Evolutionary conservation across 2,329 filamentous ascomycete genomes (phyloP).

Genomic region (Teratosphaeria viscida): DNA sequence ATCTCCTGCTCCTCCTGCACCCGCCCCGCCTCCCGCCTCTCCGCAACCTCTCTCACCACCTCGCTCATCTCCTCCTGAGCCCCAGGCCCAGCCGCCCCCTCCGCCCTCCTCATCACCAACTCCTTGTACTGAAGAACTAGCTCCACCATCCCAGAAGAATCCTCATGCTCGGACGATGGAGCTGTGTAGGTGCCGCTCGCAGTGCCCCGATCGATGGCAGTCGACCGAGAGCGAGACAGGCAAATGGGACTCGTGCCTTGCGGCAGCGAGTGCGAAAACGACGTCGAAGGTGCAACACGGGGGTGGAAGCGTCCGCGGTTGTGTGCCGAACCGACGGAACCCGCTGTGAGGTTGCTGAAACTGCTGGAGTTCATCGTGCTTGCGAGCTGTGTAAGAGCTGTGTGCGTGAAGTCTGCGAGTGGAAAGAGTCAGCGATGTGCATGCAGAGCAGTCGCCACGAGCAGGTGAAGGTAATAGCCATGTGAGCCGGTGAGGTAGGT

Average conservation of each 20-base stretch:
- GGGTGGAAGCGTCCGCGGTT: neutral
- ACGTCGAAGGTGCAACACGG: neutral
- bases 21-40: neutral
- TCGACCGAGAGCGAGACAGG: neutral
- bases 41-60: neutral
- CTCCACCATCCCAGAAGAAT: neutral
- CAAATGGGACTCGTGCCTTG: neutral
- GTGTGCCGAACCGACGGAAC: neutral
- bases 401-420: neutral
- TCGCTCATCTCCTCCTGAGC: neutral
- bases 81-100: neutral
- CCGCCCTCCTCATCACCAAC: neutral
- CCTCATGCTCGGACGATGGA: neutral
- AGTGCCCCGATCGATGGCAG: neutral
- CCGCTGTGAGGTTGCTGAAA: neutral
- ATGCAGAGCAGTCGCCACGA: neutral
- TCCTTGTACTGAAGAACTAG: neutral
- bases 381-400: neutral
- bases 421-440: neutral
- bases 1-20: neutral
- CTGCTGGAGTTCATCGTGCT: neutral
- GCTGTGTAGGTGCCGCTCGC: neutral
- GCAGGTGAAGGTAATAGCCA: neutral
- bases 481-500: neutral
- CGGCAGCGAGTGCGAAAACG: neutral